phyloP scores from a whole-genome alignment of 495 filamentous ascomycete genomes.

The Penicillium cataractarum region DNA sequence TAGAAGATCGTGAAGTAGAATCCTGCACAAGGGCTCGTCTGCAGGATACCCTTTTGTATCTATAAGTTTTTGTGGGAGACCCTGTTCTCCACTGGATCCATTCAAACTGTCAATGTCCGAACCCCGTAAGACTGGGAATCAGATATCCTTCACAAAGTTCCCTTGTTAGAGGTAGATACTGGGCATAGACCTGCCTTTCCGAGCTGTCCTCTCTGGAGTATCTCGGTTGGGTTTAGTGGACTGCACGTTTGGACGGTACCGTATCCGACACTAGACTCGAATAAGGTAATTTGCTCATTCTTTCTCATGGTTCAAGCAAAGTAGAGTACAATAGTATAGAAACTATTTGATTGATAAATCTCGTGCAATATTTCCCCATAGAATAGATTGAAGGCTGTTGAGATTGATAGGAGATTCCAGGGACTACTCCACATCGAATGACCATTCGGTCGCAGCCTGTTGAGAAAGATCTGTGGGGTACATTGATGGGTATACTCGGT shows the following conservation, averaged over 20 bases:
- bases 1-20: not conserved
- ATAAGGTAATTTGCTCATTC: slow-evolving; percentile 9
- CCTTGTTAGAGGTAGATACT: too few species aligned
- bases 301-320: not conserved
- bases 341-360: too few species aligned
- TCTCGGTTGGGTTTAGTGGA: not conserved
- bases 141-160: not conserved
- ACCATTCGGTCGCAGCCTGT: too few species aligned
- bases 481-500: too few species aligned
- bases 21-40: not conserved
- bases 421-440: too few species aligned
- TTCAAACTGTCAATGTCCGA: not conserved
- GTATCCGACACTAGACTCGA: slow-evolving; percentile 2
- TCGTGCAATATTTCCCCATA: too few species aligned
- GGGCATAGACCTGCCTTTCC: not conserved
- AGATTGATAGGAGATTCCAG: too few species aligned
- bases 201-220: not conserved
- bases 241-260: not conserved
- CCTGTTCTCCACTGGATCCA: not conserved
- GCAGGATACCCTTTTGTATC: not conserved
- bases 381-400: too few species aligned
- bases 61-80: not conserved
- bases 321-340: not conserved
- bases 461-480: too few species aligned
- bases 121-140: not conserved